phyloP scores from a whole-genome alignment of 495 filamentous ascomycete genomes.

The Podospora fimiseda region DNA sequence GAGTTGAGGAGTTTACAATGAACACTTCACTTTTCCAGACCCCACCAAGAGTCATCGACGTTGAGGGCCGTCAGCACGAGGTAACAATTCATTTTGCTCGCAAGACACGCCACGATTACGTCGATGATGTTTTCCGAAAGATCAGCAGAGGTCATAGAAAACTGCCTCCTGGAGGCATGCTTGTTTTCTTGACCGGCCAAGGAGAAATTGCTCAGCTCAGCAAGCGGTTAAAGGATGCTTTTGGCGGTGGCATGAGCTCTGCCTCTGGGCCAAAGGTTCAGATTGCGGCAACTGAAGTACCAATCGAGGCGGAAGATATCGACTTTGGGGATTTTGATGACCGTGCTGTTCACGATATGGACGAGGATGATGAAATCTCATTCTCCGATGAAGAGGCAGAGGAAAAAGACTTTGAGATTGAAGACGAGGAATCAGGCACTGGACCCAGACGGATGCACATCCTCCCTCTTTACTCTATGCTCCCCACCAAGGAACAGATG shows the following conservation, averaged over 20 bases:
- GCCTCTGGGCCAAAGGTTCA: constrained; percentile 56
- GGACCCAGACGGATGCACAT: constrained; percentile 65
- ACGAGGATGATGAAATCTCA: constrained; percentile 47
- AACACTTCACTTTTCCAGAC: constrained; percentile 72
- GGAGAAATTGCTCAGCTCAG: constrained; percentile 78
- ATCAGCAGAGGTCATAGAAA: constrained; percentile 84
- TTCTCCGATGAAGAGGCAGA: constrained; percentile 51
- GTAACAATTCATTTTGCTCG: constrained; percentile 87
- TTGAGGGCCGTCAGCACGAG: constrained; percentile 87
- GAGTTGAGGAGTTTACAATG: constrained; percentile 82
- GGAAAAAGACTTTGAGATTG: constrained; percentile 53
- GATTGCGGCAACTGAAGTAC: constrained; percentile 70
- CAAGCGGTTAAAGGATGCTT: constrained; percentile 68
- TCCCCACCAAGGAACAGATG: constrained; percentile 90
- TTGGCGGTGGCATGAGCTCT: constrained; percentile 46
- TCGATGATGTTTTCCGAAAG: constrained; percentile 83
- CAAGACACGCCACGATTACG: constrained; percentile 77
- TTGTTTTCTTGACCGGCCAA: constrained; percentile 94
- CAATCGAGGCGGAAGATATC: constrained; percentile 79
- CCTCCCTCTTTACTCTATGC: constrained; percentile 84
- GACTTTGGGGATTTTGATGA: constrained; percentile 61
- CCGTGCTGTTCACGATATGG: constrained; percentile 40
- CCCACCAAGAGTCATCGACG: constrained; percentile 79
- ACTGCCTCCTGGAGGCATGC: constrained; percentile 82
- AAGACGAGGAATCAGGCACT: constrained; percentile 54